Conservation (phyloP, 2,329 filamentous ascomycete species). For the Colletotrichum graminicola region DNA sequence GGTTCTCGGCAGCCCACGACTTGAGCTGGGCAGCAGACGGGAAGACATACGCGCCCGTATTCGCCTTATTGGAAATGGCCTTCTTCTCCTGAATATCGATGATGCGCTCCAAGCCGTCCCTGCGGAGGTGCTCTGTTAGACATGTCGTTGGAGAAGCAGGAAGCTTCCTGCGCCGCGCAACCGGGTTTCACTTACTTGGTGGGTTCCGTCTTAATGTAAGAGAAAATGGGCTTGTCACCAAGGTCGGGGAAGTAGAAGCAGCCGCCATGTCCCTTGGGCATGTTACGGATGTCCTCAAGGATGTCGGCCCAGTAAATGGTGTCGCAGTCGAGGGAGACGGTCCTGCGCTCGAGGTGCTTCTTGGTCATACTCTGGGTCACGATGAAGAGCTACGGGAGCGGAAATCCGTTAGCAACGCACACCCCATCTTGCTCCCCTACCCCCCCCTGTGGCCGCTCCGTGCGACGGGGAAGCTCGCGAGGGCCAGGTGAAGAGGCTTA, state of each 20-base stretch:
- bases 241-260: conserved; percentile 48
- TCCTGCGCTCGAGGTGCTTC: conserved; percentile 46
- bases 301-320: conserved; percentile 51
- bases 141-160: not conserved
- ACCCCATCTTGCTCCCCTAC: not conserved
- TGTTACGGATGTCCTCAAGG: conserved; percentile 46
- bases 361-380: conserved; percentile 49
- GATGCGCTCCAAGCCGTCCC: conserved; percentile 44
- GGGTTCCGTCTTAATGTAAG: conserved; percentile 48
- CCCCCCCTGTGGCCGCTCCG: conserved; percentile 14
- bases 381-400: conserved; percentile 46
- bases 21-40: conserved; percentile 45
- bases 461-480: not conserved
- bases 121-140: conserved; percentile 16
- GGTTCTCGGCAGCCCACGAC: conserved; percentile 45
- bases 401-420: conserved; percentile 15
- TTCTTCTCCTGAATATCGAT: conserved; percentile 49
- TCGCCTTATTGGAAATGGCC: conserved; percentile 49
- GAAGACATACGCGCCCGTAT: conserved; percentile 48
- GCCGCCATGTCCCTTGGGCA: conserved; percentile 46
- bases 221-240: conserved; percentile 49
- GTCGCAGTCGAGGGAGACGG: conserved; percentile 50
- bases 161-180: not conserved
- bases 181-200: conserved; percentile 24
- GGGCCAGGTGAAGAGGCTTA: conserved; percentile 30